Evolutionary conservation across 192 early-diverging fungal species (phyloP).

Genomic region (Mortierella hygrophila): DNA sequence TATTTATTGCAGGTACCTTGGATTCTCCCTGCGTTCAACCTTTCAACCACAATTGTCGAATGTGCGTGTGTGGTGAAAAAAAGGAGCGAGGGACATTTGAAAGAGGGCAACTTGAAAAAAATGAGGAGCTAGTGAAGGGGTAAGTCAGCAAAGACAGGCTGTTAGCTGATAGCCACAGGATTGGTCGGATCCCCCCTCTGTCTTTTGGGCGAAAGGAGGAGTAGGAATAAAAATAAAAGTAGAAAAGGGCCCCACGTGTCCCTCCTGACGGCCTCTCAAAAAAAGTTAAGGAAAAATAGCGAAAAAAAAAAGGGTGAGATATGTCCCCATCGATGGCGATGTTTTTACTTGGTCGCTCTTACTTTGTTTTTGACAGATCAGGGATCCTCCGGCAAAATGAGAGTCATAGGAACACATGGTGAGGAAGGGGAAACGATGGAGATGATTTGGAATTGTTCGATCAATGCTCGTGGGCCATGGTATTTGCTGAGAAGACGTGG

Average conservation of each 20-base stretch:
- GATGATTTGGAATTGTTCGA: neutral
- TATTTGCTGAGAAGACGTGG: slow-evolving; percentile 10
- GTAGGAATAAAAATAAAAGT: neutral
- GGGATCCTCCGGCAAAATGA: neutral
- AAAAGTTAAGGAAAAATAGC: neutral
- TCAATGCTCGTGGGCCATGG: slow-evolving; percentile 8
- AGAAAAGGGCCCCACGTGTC: neutral
- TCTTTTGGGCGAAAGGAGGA: neutral
- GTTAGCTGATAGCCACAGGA: neutral
- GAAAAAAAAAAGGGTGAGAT: neutral
- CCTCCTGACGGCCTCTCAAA: neutral
- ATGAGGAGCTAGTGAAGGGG: neutral
- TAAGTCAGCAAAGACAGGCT: neutral
- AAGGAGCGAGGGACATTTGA: no score
- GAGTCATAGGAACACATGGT: neutral
- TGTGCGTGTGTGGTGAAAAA: no score
- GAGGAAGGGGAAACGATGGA: neutral
- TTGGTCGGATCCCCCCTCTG: neutral
- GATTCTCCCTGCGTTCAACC: no score
- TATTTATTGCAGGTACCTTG: no score
- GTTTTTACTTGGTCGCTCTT: neutral
- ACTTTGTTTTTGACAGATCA: neutral
- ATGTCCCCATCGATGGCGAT: neutral
- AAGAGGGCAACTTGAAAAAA: neutral
- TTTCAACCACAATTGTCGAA: no score